These are phyloP conservation scores for Chrysanthemum makinoi DNA, from an alignment of 129 eudicot genomes.

Conservation along the genomic window DNA sequence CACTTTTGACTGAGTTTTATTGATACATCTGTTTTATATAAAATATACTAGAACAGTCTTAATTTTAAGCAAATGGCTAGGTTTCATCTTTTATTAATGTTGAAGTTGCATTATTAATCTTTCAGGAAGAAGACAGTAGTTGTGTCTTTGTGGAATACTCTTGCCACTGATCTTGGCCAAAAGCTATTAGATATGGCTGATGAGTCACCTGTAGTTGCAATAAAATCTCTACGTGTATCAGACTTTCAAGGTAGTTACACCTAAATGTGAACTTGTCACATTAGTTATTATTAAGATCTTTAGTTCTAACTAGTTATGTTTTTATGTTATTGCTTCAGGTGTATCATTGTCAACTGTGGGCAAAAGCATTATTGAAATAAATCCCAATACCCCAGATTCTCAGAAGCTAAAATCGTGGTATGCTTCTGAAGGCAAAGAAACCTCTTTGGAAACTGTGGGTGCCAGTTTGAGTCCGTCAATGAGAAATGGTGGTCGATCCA, in stretches of 20 bases:
- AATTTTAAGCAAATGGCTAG: no score
- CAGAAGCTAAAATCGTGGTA: constrained; percentile 78
- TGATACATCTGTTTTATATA: no score
- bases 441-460: constrained; percentile 74
- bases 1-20: no score
- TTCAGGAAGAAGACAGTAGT: constrained; percentile 94
- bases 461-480: constrained; percentile 53
- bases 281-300: neutral
- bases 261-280: neutral
- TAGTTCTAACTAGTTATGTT: neutral
- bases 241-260: constrained; percentile 72
- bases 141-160: constrained; percentile 80
- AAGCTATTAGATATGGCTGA: constrained; percentile 83
- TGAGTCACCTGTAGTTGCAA: constrained; percentile 82
- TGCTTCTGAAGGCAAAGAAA: constrained; percentile 79
- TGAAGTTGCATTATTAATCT: neutral
- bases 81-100: neutral
- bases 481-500: constrained; percentile 53
- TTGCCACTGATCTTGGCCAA: constrained; percentile 85
- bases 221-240: constrained; percentile 79
- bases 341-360: constrained; percentile 75
- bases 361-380: constrained; percentile 59
- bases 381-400: constrained; percentile 86
- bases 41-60: no score
- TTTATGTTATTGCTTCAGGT: constrained; percentile 38